phyloP scores from a whole-genome alignment of 140 eudicot genomes.

The Stevia rebaudiana region DNA sequence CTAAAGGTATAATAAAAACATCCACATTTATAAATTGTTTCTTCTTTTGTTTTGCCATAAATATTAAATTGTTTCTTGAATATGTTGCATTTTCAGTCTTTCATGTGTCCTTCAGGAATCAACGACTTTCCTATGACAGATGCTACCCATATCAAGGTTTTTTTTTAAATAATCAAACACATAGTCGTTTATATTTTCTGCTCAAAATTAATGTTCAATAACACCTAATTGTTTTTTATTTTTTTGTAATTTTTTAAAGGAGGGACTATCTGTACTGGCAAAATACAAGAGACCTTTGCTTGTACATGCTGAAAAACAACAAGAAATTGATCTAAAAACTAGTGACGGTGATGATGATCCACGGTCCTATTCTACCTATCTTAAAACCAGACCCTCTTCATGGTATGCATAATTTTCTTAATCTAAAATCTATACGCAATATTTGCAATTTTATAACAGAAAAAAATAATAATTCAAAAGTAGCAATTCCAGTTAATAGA shows the following conservation, averaged over 20 bases:
- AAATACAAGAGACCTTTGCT: slow-evolving; percentile 85
- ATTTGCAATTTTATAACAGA: no score
- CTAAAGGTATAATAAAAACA: slow-evolving; percentile 50
- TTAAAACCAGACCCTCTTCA: slow-evolving; percentile 89
- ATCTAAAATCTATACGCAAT: not conserved
- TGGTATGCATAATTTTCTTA: slow-evolving; percentile 30
- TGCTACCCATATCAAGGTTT: slow-evolving; percentile 82
- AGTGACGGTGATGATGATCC: slow-evolving; percentile 41
- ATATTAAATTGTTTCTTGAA: not conserved
- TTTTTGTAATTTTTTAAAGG: no score
- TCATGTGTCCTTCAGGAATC: slow-evolving; percentile 98
- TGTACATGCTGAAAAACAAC: slow-evolving; percentile 83
- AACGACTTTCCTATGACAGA: slow-evolving; percentile 98
- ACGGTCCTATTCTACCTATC: slow-evolving; percentile 76
- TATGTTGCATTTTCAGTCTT: slow-evolving; percentile 52
- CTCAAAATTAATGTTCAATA: slow-evolving; percentile 5
- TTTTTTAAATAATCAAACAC: not conserved
- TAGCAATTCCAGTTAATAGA: not conserved
- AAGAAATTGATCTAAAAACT: slow-evolving; percentile 38
- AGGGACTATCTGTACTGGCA: slow-evolving; percentile 66
- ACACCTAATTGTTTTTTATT: slow-evolving; percentile 5
- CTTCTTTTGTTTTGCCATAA: not conserved
- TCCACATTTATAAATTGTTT: not conserved
- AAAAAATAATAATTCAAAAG: not conserved
- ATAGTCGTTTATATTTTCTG: not conserved